Base-by-base conservation (phyloP, 129 eudicot species). In the Flaveria robusta region DNA sequence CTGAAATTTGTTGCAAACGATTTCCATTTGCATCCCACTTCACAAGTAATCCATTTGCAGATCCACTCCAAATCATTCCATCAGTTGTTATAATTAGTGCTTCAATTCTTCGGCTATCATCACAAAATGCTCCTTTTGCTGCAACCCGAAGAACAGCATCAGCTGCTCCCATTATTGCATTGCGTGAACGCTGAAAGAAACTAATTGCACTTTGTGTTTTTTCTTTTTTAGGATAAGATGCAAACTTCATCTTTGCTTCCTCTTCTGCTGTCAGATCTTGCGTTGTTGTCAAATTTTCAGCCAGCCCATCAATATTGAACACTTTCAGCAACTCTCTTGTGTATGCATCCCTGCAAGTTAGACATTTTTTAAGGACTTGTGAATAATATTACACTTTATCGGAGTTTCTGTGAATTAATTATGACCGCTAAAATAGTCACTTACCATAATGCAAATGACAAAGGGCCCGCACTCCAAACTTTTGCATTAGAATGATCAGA, bases 71-170 rank as follows among this genome's bases (percentile, higher is more conserved):
- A 83, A 94, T 72, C 52, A 66, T 76, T 27, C 97, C 92, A 76
- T 94, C 97, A 42, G 68, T 64, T 42, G 96, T 86, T 41, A 84
- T 77, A 39, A 86, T 68, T 41, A 94, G 54, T 41, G 96, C 87
- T 86, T 88, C 93, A 31, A 84, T 91, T 81, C 96, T 78, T 5
- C 93, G 91, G 22, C 66, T 76, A 75, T 94, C 98, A 27, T 94
- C 98, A 50, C 91, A 90, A 47, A 68, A 87, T 18, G 88, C 84
- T 78, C 98, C 97, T 82, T 89, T 91, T 8, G 85, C 90, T 22
- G 98, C 97, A 81, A 71, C 98, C 70, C 98, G 90, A 43, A 89
- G 96, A 37, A 94, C 98, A 77, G 97, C 98, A 86, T 94, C 98
- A 62, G 98, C 98, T 73, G 98, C 98, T 71, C 98, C 98, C 74